phyloP scores from a whole-genome alignment of 2,329 filamentous ascomycete genomes.

The Magnaporthiopsis rhizophila region DNA sequence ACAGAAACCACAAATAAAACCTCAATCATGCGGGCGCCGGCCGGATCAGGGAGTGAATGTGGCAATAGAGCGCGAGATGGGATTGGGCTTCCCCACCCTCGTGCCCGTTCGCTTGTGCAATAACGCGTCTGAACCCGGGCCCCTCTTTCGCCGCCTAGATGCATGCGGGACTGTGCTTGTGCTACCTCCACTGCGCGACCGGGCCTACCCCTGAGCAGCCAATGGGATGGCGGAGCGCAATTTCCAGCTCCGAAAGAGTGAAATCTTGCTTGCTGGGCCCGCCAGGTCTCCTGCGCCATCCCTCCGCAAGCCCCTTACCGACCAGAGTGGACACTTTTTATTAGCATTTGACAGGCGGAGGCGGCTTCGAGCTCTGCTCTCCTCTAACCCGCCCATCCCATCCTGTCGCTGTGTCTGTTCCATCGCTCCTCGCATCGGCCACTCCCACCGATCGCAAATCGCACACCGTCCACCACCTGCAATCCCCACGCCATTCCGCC shows the following conservation, averaged over 20 bases:
- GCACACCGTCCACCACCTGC: not conserved
- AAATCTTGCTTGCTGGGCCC: conserved; percentile 2
- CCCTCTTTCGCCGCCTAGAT: not conserved
- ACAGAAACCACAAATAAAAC: not conserved
- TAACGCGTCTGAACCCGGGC: not conserved
- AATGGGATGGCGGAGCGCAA: conserved; percentile 1
- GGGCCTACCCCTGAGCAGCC: not conserved
- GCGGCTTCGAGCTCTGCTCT: not conserved
- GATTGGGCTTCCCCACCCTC: not conserved
- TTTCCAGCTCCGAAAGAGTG: conserved; percentile 1
- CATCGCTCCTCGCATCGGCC: not conserved
- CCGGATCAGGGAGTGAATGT: not conserved
- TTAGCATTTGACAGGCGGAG: conserved; percentile 5
- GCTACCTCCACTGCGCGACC: not conserved
- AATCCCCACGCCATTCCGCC: not conserved
- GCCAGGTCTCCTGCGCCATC: not conserved
- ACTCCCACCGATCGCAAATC: conserved; percentile 2
- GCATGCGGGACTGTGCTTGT: not conserved
- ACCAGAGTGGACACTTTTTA: conserved; percentile 6
- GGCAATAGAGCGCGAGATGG: not conserved
- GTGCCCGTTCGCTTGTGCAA: not conserved
- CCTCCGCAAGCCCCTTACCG: conserved; percentile 2
- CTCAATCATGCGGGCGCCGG: not conserved
- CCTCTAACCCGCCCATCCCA: conserved; percentile 1
- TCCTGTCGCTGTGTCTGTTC: not conserved